A percentile compares a stretch with the other conserved stretches of the same genome.
These are phyloP conservation scores for Trametes sanguinea DNA, from an alignment of 768 basidiomycete species.

Conservation along the genomic window DNA sequence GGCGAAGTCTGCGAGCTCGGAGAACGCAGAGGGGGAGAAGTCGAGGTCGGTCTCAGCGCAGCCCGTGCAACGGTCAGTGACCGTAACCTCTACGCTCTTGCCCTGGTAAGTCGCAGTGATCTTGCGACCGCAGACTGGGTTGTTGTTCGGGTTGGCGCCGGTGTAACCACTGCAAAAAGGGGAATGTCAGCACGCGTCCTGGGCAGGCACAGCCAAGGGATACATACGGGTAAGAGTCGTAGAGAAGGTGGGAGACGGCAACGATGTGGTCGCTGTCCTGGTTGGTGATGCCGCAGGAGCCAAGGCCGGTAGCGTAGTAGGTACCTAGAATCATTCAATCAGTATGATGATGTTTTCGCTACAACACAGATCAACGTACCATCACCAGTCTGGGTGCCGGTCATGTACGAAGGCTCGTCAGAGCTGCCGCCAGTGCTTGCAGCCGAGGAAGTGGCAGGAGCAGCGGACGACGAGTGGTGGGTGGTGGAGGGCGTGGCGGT, in stretches of 20 bases:
- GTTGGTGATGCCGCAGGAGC: constrained; percentile 65
- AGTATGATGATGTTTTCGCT: too few species aligned
- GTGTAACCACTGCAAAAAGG: constrained; percentile 48
- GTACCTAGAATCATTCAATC: constrained; percentile 41
- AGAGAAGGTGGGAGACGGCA: constrained; percentile 57
- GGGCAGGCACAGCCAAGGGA: not conserved
- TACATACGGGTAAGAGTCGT: constrained; percentile 61
- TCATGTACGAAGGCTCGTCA: constrained; percentile 14
- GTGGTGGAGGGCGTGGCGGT: constrained; percentile 26
- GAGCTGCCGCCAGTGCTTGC: constrained; percentile 2
- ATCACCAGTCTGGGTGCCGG: constrained; percentile 26
- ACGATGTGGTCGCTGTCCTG: constrained; percentile 52
- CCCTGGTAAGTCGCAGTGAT: constrained; percentile 49
- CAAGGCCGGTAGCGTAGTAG: constrained; percentile 60
- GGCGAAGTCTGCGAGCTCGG: constrained; percentile 41
- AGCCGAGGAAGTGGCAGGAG: constrained; percentile 9
- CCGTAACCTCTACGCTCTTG: constrained; percentile 46
- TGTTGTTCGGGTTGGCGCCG: constrained; percentile 66
- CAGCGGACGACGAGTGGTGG: constrained; percentile 13
- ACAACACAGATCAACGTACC: constrained; percentile 22
- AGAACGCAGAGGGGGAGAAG: constrained; percentile 62
- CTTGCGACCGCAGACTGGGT: constrained; percentile 66
- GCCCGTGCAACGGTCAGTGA: constrained; percentile 65
- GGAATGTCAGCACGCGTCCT: not conserved
- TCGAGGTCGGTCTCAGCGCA: constrained; percentile 59